Percentiles rank a stretch among this genome's conserved stretches.
Conservation (phyloP, 1,284 basidiomycete species). For the Rhodotorula sp. region DNA sequence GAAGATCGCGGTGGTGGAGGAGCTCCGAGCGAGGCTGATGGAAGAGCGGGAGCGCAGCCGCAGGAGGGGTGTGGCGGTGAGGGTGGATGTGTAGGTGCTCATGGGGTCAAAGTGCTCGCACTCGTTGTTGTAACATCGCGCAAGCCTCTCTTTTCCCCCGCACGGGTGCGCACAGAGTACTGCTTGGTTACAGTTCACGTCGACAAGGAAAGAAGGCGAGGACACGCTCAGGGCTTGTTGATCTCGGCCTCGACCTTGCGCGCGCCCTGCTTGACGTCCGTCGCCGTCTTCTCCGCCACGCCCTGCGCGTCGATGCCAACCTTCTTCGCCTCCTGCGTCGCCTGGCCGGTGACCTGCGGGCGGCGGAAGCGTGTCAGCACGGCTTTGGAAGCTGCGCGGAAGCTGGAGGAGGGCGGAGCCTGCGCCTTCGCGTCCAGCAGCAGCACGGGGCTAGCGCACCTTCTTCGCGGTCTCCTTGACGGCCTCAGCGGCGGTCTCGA, state of each 20-base stretch:
- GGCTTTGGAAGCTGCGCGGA: no score
- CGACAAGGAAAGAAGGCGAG: not conserved
- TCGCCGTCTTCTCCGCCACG: slow-evolving; percentile 8
- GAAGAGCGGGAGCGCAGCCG: slow-evolving; percentile 10
- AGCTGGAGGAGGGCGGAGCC: no score
- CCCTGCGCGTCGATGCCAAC: slow-evolving; percentile 11
- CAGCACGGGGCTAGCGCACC: not conserved
- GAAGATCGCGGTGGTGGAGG: slow-evolving; percentile 15
- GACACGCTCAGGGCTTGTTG: not conserved
- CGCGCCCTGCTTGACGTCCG: slow-evolving; percentile 10
- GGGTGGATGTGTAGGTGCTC: slow-evolving; percentile 12
- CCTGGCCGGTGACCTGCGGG: slow-evolving; percentile 9
- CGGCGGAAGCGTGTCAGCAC: not conserved
- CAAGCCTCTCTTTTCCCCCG: not conserved
- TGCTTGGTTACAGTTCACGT: not conserved
- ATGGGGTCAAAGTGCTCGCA: not conserved
- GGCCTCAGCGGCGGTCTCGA: slow-evolving; percentile 13
- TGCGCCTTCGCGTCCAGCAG: no score
- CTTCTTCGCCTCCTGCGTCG: slow-evolving; percentile 25
- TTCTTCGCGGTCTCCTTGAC: slow-evolving; percentile 20
- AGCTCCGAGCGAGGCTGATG: slow-evolving; percentile 10
- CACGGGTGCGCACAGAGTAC: not conserved
- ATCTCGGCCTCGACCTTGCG: slow-evolving; percentile 23
- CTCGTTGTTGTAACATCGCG: not conserved
- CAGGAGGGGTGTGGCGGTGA: not conserved